Conservation (phyloP, 176 grass and related monocot species). For the Tillandsia fasciculata region DNA sequence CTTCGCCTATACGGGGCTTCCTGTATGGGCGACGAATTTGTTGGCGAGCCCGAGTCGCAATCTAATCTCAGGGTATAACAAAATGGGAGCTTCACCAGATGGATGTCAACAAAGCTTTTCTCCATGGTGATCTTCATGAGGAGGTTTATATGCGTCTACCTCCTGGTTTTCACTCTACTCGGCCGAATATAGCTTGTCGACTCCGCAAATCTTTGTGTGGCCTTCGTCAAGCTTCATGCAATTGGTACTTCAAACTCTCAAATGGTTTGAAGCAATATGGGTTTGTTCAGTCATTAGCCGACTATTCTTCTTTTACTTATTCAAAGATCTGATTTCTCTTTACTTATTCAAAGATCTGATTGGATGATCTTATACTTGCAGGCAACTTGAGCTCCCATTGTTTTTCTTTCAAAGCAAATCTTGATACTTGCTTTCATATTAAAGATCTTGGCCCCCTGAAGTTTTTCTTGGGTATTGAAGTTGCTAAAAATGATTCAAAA, state of each 20-base stretch:
- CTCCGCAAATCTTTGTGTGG: neutral
- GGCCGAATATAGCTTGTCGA: neutral
- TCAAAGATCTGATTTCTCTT: too few relatives aligned
- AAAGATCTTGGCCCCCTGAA: neutral
- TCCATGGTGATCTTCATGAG: neutral
- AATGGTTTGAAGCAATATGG: neutral
- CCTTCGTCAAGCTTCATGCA: neutral
- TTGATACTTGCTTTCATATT: neutral
- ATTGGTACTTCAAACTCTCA: constrained; percentile 1
- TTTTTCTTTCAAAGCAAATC: neutral
- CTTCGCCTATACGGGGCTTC: too few relatives aligned
- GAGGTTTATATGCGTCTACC: neutral
- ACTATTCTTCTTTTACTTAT: too few relatives aligned
- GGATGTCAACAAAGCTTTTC: too few relatives aligned
- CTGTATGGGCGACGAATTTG: too few relatives aligned
- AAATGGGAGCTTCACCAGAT: too few relatives aligned
- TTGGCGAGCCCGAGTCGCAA: too few relatives aligned
- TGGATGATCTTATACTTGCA: neutral
- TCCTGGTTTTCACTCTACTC: neutral
- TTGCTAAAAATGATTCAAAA: neutral
- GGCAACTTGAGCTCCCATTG: neutral
- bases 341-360: too few relatives aligned
- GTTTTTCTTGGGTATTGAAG: constrained; percentile 1
- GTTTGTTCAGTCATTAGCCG: neutral
- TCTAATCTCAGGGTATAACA: too few relatives aligned